Base-by-base conservation (phyloP, 352 stramenopile species). In the Globisporangium spinosum region DNA sequence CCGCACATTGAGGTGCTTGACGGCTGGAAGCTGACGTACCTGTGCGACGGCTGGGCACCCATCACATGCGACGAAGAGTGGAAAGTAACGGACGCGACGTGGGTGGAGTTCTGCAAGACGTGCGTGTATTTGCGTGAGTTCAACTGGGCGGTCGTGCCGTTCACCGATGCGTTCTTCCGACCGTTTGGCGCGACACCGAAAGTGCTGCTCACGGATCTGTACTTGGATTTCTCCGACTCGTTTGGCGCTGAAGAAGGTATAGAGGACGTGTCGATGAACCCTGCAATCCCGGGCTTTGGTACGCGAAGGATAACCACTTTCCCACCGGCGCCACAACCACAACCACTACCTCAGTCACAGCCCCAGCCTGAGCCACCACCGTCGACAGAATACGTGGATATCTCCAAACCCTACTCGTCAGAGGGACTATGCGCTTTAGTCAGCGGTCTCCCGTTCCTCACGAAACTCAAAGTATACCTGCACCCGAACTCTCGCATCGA, bases 81-180 rank as follows among this genome's bases (percentile, higher is more conserved):
- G 80, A 68, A 77, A 15, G 55, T 89, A 3, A 75, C 71, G 3
- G 56, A 75, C 3, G 70, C 75, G 0, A 67, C 70, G 15, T 89
- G 80, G 80, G 69, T 77, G 23, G 58, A 58, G 12, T 89, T 89
- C 43, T 84, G 76, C 56, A 57, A 29, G 3, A 69, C 65, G 9
- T 87, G 80, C 27, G 64, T 70, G 8, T 47, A 77, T 7, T 57
- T 89, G 35, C 74, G 73, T 2, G 79, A 87, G 68, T 89, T 89
- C 67, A 87, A 87, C 63, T 87, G 79, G 77, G 71, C 70, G 0
- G 77, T 86, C 29, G 79, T 82, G 22, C 81, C 81, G 12, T 86
- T 83, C 54, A 77, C 70, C 0, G 81, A 87, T 22, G 70, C 65
- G 0, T 89, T 87, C 62, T 74, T 89, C 15, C 62, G 70, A 17